A percentile compares a stretch with the other conserved stretches of the same genome.
phyloP scores from a whole-genome alignment of 2,329 filamentous ascomycete species.

The Aureobasidium sp. region DNA sequence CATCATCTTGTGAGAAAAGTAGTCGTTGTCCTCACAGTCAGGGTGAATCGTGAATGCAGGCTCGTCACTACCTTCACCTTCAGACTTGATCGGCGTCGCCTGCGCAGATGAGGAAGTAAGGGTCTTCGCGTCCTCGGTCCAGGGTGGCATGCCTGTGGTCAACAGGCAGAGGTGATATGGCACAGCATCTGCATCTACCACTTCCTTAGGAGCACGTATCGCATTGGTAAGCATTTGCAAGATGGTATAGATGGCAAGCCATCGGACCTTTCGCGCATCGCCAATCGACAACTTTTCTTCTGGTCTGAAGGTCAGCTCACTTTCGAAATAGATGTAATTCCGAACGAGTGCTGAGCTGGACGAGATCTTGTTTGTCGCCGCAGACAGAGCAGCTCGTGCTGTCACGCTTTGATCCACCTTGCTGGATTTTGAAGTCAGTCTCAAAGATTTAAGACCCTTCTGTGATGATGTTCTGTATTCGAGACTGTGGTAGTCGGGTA shows the following conservation, averaged over 20 bases:
- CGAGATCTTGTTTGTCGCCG: slow-evolving; percentile 43
- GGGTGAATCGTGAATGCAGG: slow-evolving; percentile 31
- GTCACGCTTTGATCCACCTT: slow-evolving; percentile 45
- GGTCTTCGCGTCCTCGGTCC: slow-evolving; percentile 20
- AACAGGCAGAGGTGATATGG: slow-evolving; percentile 54
- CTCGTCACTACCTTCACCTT: background rate
- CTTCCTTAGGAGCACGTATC: slow-evolving; percentile 53
- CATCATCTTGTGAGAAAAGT: slow-evolving; percentile 22
- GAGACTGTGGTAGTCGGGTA: slow-evolving; percentile 45
- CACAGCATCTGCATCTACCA: slow-evolving; percentile 49
- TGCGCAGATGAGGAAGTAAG: background rate
- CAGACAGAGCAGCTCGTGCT: slow-evolving; percentile 46
- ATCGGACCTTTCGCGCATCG: slow-evolving; percentile 70
- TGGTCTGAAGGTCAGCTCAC: slow-evolving; percentile 47
- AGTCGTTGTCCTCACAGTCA: slow-evolving; percentile 40
- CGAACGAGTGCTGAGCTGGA: slow-evolving; percentile 49
- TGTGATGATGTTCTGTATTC: slow-evolving; percentile 27
- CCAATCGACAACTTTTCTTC: slow-evolving; percentile 54
- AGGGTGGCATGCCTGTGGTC: slow-evolving; percentile 35
- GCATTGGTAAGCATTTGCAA: slow-evolving; percentile 65
- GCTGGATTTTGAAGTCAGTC: slow-evolving; percentile 30
- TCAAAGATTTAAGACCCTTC: slow-evolving; percentile 31
- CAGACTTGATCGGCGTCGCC: background rate
- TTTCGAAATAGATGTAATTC: slow-evolving; percentile 65
- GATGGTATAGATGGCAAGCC: slow-evolving; percentile 67